phyloP scores from a whole-genome alignment of 148 eudicot species.

The Pharnaceum exiguum region DNA sequence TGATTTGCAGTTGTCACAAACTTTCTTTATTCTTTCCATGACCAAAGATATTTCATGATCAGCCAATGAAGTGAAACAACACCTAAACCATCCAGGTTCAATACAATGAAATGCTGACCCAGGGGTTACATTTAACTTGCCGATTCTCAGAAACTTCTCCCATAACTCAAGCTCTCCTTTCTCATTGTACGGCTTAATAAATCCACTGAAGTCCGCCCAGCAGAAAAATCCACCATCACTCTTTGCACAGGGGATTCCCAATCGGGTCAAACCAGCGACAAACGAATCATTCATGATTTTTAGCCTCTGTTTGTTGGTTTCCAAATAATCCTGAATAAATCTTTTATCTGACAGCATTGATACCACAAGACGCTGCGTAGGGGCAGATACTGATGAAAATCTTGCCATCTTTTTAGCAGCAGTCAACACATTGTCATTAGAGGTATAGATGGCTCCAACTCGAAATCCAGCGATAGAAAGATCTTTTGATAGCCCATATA shows the following conservation, averaged over 20 bases:
- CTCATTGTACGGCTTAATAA: constrained; percentile 40
- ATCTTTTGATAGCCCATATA: constrained; percentile 72
- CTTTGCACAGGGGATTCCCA: constrained; percentile 50
- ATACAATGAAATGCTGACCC: constrained; percentile 74
- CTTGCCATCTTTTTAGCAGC: constrained; percentile 90
- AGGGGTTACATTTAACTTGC: constrained; percentile 63
- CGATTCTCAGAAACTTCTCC: constrained; percentile 58
- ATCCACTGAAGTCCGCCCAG: constrained; percentile 74
- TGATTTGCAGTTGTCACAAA: too few species aligned
- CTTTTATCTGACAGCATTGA: constrained; percentile 52
- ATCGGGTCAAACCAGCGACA: constrained; percentile 36
- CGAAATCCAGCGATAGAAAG: constrained; percentile 77
- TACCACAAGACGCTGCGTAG: constrained; percentile 65
- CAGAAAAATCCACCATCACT: constrained; percentile 64
- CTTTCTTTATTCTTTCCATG: constrained; percentile 45
- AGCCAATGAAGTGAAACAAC: constrained; percentile 70
- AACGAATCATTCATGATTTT: constrained; percentile 32
- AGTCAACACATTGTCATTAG: constrained; percentile 41
- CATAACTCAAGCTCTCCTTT: constrained; percentile 69
- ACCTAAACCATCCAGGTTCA: constrained; percentile 85
- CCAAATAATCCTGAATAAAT: constrained; percentile 39
- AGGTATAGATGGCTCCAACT: constrained; percentile 68
- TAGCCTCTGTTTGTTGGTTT: constrained; percentile 41
- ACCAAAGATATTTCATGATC: constrained; percentile 47
- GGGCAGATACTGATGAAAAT: constrained; percentile 71